Evolutionary conservation across 1,284 basidiomycete species (phyloP).

Genomic region (Ceratobasidium sp.): DNA sequence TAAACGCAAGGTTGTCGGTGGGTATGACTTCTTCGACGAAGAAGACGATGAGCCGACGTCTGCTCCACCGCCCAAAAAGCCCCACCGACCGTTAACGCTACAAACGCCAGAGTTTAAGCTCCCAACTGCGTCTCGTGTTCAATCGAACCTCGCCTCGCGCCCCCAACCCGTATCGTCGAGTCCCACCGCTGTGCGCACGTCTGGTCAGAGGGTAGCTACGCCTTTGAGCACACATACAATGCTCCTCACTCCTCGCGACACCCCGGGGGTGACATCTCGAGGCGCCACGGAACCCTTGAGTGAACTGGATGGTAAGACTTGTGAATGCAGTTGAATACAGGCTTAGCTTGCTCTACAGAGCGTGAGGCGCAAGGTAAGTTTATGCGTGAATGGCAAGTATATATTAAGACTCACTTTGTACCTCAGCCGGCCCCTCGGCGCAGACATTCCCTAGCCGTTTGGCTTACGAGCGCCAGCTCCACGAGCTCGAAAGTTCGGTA

Average conservation of each 20-base stretch:
- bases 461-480: background rate
- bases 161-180: background rate
- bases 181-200: background rate
- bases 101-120: background rate
- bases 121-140: too few species aligned
- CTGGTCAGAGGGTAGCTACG: background rate
- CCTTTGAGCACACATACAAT: background rate
- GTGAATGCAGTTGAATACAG: background rate
- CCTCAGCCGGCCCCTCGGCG: background rate
- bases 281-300: background rate
- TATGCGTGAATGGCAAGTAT: background rate
- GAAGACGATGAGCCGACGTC: background rate
- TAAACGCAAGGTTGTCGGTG: background rate
- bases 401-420: background rate
- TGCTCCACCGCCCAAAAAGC: background rate
- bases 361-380: background rate
- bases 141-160: background rate
- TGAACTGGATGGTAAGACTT: background rate
- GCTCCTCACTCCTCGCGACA: slow-evolving; percentile 1
- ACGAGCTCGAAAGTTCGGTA: background rate
- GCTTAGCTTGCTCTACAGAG: background rate
- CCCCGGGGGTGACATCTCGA: background rate
- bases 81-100: background rate
- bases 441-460: background rate
- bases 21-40: background rate